These are phyloP conservation scores for Fomitopsis schrenkii DNA, from an alignment of 1,284 basidiomycete genomes.

Conservation along the genomic window DNA sequence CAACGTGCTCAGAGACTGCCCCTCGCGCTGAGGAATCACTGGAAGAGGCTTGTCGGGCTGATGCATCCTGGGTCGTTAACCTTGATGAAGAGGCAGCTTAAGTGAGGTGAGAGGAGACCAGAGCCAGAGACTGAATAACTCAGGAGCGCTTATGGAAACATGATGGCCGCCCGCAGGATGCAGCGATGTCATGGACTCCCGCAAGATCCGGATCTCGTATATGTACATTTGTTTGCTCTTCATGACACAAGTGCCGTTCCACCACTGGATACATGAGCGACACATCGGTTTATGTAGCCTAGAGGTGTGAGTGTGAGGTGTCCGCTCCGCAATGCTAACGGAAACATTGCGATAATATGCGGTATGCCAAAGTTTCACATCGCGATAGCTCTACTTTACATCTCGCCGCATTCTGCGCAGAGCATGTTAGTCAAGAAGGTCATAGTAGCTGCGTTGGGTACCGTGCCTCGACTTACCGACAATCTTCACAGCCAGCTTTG, in stretches of 20 bases:
- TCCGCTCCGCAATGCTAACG: no score
- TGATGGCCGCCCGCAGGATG: neutral
- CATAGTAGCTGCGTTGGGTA: neutral
- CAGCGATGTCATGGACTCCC: neutral
- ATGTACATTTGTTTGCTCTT: neutral
- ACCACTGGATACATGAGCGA: neutral
- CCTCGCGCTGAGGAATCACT: slow-evolving; percentile 15
- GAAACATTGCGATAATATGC: no score
- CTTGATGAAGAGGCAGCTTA: no score
- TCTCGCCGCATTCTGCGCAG: slow-evolving; percentile 51
- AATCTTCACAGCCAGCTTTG: slow-evolving; percentile 82
- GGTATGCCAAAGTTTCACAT: no score
- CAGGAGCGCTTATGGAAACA: neutral
- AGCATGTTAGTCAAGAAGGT: neutral
- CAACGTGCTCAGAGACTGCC: slow-evolving; percentile 5
- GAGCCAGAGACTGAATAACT: neutral
- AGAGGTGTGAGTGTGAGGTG: no score
- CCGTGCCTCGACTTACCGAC: slow-evolving; percentile 49
- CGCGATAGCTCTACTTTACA: slow-evolving; percentile 27
- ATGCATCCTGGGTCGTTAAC: neutral
- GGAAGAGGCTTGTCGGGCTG: slow-evolving; percentile 27
- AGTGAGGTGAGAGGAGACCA: neutral
- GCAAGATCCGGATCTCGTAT: neutral
- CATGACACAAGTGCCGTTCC: neutral
- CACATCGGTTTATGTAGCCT: neutral